Evolutionary conservation across 345 rosid species (phyloP), one percentile per base, ranked within the genome.

Genomic region (Melaleuca quinquenervia): DNA sequence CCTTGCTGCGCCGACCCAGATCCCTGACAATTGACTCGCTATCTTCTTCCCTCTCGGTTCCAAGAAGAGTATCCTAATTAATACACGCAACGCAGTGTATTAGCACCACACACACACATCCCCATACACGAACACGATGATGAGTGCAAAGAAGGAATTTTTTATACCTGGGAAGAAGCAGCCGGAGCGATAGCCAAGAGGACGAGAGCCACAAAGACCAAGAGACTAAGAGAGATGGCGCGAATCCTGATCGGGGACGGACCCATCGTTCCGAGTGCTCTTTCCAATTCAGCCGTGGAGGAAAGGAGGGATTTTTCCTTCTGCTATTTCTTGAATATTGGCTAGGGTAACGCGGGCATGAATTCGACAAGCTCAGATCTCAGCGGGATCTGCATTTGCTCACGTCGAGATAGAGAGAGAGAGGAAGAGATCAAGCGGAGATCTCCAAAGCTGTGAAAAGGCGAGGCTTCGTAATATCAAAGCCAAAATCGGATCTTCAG

Each of bases 1-100:
- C 99, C 95, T 95, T 93, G 88, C 98, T 96, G 60, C 98, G 98
- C 85, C 99, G 99, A 83, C 99, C 99, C 14, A 98, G 94, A 91
- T 93, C 95, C 86, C 90, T 92, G 82, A 82, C 88, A 50, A 92
- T 90, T 82, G 90, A 85, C 32, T 83, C 90, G 84, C 75, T 88
- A 3, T 91, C 89, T 82, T 91, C 96, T 55, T 92, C 93, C 87
- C 84, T 91, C 86, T 85, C 97, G 85, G 87, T 90, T 56, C 91
- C 93, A 84, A 86, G 56, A 54, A 48, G 86, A 22, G 92, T 83
- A 6, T 92, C 98, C 98, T 95, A 86, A 27, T 20, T 84, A 52
- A 12, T 45, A 36, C 87, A 22, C 76, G 48, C 26, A 41, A 41
- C 36, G 49, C 18, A 29, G 52, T 10, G 48, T 7, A 70, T 70